These are phyloP conservation scores for Penicillium sp. DNA, from an alignment of 2,329 filamentous ascomycete species.

Conservation along the genomic window DNA sequence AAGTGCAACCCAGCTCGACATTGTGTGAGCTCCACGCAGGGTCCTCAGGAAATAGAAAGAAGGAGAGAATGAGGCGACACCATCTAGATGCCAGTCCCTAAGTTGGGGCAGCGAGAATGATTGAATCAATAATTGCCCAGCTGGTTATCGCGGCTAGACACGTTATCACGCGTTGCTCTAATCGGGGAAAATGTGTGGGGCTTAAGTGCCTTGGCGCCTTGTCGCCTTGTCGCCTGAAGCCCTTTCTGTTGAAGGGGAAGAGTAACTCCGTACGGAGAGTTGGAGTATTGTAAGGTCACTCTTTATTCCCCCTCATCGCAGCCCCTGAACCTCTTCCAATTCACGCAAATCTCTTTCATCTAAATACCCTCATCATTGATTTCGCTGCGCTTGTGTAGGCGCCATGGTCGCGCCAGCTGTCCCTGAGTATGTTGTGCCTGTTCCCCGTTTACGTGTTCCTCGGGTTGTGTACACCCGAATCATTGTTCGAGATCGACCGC, in stretches of 20 bases:
- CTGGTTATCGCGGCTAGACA: constrained; percentile 15
- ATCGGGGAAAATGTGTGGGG: constrained; percentile 14
- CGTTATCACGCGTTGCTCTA: constrained; percentile 17
- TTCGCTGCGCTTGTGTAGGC: constrained; percentile 28
- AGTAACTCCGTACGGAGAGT: not conserved
- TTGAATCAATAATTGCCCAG: not conserved
- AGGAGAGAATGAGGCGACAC: constrained; percentile 4
- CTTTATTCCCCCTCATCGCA: constrained; percentile 11
- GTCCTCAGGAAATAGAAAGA: constrained; percentile 5
- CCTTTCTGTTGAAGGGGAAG: constrained; percentile 10
- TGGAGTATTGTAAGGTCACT: constrained; percentile 9
- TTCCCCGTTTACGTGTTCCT: constrained; percentile 30
- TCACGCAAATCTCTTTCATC: not conserved
- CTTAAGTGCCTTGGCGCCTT: constrained; percentile 17
- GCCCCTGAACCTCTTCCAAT: constrained; percentile 8
- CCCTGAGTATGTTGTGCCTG: constrained; percentile 59
- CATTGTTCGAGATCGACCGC: constrained; percentile 11
- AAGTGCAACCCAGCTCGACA: constrained; percentile 72
- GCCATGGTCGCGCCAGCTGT: constrained; percentile 71
- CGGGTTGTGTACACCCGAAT: constrained; percentile 23
- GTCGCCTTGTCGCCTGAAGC: constrained; percentile 23
- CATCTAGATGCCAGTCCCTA: constrained; percentile 19
- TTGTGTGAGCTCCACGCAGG: constrained; percentile 27
- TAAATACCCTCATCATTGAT: constrained; percentile 6
- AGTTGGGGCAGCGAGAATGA: constrained; percentile 2